phyloP scores from a whole-genome alignment of 345 rosid species.

The Draba incana region DNA sequence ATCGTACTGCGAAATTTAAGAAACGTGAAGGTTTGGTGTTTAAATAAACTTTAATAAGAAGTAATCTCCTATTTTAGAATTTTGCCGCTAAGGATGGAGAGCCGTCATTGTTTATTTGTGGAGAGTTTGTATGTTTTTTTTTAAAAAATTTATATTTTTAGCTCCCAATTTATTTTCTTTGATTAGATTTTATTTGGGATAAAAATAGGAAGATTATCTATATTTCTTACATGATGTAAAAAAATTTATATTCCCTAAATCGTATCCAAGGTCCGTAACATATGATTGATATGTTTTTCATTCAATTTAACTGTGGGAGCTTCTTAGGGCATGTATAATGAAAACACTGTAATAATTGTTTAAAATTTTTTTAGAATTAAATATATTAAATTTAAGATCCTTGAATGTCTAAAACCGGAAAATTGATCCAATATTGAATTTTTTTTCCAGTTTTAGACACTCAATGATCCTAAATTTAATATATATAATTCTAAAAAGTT shows the following conservation, averaged over 20 bases:
- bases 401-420: no score
- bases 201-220: constrained; percentile 30
- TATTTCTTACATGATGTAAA: neutral
- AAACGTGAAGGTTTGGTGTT: constrained; percentile 26
- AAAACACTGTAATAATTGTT: no score
- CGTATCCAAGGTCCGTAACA: neutral
- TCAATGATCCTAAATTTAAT: no score
- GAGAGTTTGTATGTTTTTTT: constrained; percentile 22
- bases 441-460: no score
- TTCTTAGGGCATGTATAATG: no score
- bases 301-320: neutral
- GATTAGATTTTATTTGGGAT: constrained; percentile 20
- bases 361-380: no score
- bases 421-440: no score
- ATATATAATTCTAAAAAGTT: no score
- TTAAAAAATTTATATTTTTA: constrained; percentile 29
- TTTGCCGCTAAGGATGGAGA: constrained; percentile 37
- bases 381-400: no score
- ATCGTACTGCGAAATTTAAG: constrained; percentile 30
- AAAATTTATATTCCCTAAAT: no score
- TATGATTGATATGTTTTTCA: neutral
- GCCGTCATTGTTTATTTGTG: constrained; percentile 40
- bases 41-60: constrained; percentile 32
- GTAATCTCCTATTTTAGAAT: constrained; percentile 33
- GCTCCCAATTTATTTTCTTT: constrained; percentile 26